Conservation (phyloP, 2,329 filamentous ascomycete genomes). For the Botrytis hyacinthi region DNA sequence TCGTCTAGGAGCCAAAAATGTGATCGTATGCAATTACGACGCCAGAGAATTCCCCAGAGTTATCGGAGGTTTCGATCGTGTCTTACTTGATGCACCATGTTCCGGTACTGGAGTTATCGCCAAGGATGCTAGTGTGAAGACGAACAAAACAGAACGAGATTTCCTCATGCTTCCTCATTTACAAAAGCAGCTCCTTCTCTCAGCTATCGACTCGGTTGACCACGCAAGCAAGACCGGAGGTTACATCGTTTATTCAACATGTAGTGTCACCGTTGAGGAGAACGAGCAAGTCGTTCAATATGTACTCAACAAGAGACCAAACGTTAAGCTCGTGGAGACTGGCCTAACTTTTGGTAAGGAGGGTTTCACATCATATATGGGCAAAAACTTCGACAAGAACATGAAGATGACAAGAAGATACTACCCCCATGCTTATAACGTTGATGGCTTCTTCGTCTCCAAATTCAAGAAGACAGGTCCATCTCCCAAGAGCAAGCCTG, state of each 20-base stretch:
- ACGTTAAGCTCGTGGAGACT: constrained; percentile 89
- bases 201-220: constrained; percentile 93
- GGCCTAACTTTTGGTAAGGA: constrained; percentile 87
- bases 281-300: constrained; percentile 94
- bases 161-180: constrained; percentile 91
- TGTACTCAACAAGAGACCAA: constrained; percentile 84
- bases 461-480: constrained; percentile 93
- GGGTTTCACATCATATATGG: constrained; percentile 86
- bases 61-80: constrained; percentile 92
- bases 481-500: constrained; percentile 54
- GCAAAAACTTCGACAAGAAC: constrained; percentile 85
- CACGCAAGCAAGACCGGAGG: constrained; percentile 89
- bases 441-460: constrained; percentile 97
- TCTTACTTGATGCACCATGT: constrained; percentile 91
- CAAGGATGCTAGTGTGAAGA: constrained; percentile 96
- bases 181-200: constrained; percentile 89
- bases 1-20: constrained; percentile 88
- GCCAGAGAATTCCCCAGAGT: constrained; percentile 91
- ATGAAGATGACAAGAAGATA: constrained; percentile 81
- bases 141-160: constrained; percentile 94
- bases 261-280: constrained; percentile 90
- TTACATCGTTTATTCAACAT: constrained; percentile 95
- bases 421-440: constrained; percentile 90
- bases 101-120: constrained; percentile 96
- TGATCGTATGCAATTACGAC: constrained; percentile 93